These are phyloP conservation scores for Phytophthora cajani DNA, from an alignment of 352 stramenopile species.

Conservation along the genomic window DNA sequence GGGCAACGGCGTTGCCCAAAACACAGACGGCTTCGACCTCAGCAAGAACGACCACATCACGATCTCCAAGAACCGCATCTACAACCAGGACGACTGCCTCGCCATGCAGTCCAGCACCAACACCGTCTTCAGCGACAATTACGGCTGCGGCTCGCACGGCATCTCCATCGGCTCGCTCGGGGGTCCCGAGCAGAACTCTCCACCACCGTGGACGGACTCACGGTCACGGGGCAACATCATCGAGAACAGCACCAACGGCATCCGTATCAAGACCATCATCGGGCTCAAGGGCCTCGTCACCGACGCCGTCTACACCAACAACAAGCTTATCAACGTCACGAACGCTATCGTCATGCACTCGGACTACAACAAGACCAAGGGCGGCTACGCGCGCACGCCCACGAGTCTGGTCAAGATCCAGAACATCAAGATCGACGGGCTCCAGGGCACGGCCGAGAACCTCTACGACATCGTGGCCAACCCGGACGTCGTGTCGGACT, in stretches of 20 bases:
- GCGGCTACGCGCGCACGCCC: slow-evolving; percentile 24
- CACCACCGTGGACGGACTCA: slow-evolving; percentile 18
- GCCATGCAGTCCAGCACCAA: slow-evolving; percentile 30
- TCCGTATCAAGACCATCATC: slow-evolving; percentile 32
- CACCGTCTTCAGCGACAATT: slow-evolving; percentile 24
- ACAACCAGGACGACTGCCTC: slow-evolving; percentile 32
- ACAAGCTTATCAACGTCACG: slow-evolving; percentile 25
- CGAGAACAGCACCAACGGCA: slow-evolving; percentile 37
- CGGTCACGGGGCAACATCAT: slow-evolving; percentile 18
- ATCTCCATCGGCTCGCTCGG: slow-evolving; percentile 31
- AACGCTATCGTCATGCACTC: slow-evolving; percentile 28
- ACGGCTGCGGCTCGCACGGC: slow-evolving; percentile 25
- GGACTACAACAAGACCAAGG: slow-evolving; percentile 31
- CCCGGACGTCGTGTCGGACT: slow-evolving; percentile 29
- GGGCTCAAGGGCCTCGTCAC: slow-evolving; percentile 10
- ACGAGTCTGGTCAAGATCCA: slow-evolving; percentile 32
- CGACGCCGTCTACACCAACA: slow-evolving; percentile 28
- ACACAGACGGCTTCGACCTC: slow-evolving; percentile 35
- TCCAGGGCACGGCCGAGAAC: slow-evolving; percentile 22
- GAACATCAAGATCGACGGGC: slow-evolving; percentile 30
- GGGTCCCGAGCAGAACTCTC: slow-evolving; percentile 5
- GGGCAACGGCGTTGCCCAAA: slow-evolving; percentile 18
- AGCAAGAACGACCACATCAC: slow-evolving; percentile 33
- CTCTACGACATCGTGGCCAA: slow-evolving; percentile 36
- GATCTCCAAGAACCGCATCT: slow-evolving; percentile 38